Conservation (phyloP, 225 moss, liverwort and hornwort species). For the Ulota crispa region DNA sequence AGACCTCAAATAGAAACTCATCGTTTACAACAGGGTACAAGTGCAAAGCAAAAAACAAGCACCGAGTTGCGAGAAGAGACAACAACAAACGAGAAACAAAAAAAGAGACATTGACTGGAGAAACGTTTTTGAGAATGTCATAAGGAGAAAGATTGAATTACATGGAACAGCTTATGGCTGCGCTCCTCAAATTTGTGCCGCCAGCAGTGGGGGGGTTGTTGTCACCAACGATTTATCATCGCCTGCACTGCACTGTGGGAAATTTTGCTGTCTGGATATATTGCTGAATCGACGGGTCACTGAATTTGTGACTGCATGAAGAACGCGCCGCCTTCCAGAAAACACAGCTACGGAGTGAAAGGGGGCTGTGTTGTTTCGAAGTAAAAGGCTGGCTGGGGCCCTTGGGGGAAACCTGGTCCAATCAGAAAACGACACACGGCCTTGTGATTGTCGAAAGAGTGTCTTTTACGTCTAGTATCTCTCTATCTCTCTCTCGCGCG, state of each 20-base stretch:
- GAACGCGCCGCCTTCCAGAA: slow-evolving; percentile 34
- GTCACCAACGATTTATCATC: slow-evolving; percentile 16
- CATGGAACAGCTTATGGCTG: slow-evolving; percentile 44
- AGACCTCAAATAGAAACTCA: neutral
- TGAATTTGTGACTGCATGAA: slow-evolving; percentile 43
- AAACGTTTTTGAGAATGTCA: slow-evolving; percentile 25
- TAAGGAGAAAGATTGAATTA: slow-evolving; percentile 40
- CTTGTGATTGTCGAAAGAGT: slow-evolving; percentile 25
- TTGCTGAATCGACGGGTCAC: slow-evolving; percentile 36
- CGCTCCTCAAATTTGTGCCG: slow-evolving; percentile 33
- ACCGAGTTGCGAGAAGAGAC: neutral
- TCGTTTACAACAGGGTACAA: neutral
- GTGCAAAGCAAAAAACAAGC: slow-evolving; percentile 4
- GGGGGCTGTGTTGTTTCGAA: neutral
- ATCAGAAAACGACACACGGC: slow-evolving; percentile 30
- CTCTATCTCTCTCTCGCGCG: slow-evolving; percentile 3
- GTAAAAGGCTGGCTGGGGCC: neutral
- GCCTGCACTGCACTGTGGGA: slow-evolving; percentile 19
- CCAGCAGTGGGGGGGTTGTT: slow-evolving; percentile 13
- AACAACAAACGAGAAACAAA: neutral
- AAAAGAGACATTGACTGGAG: slow-evolving; percentile 9
- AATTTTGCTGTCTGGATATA: neutral
- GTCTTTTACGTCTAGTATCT: slow-evolving; percentile 8
- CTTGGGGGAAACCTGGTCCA: slow-evolving; percentile 14
- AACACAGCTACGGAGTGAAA: slow-evolving; percentile 15